Evolutionary conservation across 2,329 filamentous ascomycete genomes (phyloP), one percentile per base, ranked within the genome.

Genomic region (Colletotrichum sp.): DNA sequence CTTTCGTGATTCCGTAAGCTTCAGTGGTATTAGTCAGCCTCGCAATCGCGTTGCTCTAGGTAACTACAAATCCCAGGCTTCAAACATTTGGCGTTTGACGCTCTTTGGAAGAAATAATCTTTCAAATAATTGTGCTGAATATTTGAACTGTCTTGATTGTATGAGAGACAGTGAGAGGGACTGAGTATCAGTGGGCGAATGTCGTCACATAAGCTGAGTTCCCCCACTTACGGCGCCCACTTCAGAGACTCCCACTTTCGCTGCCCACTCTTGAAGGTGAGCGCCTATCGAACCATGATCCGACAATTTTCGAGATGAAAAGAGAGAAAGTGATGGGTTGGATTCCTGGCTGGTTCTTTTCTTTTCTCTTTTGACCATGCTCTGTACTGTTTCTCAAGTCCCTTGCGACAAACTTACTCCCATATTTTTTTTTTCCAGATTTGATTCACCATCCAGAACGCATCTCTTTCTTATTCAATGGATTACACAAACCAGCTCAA

Each of bases 21-120:
- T 51, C 11, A 21, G 0, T 8, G 6, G n/a, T 1, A 51, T 51
- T 51, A 51, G 43, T 51, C 43, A 51, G 43, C 43, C 0, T 51
- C 43, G 43, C 0, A 8, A 51, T 51, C 6, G n/a, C 43, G n/a
- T 21, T 1, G 21, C 21, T 13, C 6, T 13, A 2, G 11, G n/a
- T 3, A 13, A 13, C 11, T 2, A 21, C n/a, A 1, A 51, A 8
- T n/a, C n/a, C 43, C 43, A 0, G 43, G n/a, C 43, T 51, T 51
- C n/a, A 51, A 12, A 13, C 43, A 21, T 51, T 24, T 21, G 43
- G 6, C n/a, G n/a, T n/a, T 43, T n/a, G 38, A 43, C 5, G 11
- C 5, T 43, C 5, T n/a, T 43, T 43, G 38, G 38, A 4, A 27
- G 24, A 27, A 27, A 27, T 5, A 27, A 27, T 27, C 24, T 27